These are phyloP conservation scores for Begonia loranthoides DNA, from an alignment of 306 rosid species.

Conservation along the genomic window DNA sequence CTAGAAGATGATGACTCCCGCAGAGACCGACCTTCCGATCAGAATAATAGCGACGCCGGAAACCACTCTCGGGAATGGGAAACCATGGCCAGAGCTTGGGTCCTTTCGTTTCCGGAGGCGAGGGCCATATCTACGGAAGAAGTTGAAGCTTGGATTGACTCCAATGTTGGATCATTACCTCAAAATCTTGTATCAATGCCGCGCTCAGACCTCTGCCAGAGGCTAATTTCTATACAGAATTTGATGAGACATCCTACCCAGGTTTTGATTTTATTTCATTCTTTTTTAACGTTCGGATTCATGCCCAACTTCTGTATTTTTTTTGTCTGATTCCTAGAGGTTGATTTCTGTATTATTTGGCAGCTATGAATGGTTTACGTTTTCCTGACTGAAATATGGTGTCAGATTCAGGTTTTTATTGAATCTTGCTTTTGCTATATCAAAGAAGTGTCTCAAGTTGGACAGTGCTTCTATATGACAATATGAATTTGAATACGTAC, in stretches of 20 bases:
- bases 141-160: constrained; percentile 86
- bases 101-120: constrained; percentile 62
- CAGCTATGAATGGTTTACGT: too few relatives aligned
- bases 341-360: background rate
- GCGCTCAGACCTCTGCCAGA: constrained; percentile 59
- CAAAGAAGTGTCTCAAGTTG: too few relatives aligned
- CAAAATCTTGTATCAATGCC: constrained; percentile 78
- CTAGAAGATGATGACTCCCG: constrained; percentile 18
- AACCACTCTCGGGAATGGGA: constrained; percentile 77
- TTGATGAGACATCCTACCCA: constrained; percentile 53
- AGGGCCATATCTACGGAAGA: constrained; percentile 66
- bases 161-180: constrained; percentile 57
- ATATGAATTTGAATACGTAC: too few relatives aligned
- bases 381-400: too few relatives aligned
- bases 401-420: too few relatives aligned
- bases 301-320: background rate
- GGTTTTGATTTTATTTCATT: constrained; percentile 13
- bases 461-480: too few relatives aligned
- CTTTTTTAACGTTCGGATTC: background rate
- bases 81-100: constrained; percentile 96
- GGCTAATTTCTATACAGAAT: constrained; percentile 75
- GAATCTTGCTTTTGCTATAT: too few relatives aligned
- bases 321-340: background rate
- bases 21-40: constrained; percentile 16
- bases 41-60: constrained; percentile 16